phyloP scores from a whole-genome alignment of 2,329 filamentous ascomycete species.

The Pyrenochaeta sp. region DNA sequence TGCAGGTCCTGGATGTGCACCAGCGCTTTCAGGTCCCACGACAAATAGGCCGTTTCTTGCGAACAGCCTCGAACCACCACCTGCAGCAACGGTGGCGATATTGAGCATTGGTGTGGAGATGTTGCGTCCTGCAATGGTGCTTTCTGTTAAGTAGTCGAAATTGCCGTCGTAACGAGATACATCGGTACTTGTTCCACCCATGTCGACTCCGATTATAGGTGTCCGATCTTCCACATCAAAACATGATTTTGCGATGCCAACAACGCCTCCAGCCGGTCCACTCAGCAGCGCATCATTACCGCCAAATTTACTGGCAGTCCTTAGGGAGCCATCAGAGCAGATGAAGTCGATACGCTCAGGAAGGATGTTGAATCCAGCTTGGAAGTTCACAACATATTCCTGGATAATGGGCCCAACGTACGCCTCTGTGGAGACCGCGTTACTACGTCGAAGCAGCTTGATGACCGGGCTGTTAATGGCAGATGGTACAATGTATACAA shows the following conservation, averaged over 20 bases:
- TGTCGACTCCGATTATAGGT: constrained; percentile 90
- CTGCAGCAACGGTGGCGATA: constrained; percentile 90
- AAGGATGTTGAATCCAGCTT: background rate
- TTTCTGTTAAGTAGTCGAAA: constrained; percentile 90
- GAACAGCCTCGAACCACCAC: constrained; percentile 80
- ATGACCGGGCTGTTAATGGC: background rate
- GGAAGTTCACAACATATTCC: background rate
- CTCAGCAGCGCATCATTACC: background rate
- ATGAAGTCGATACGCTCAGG: background rate
- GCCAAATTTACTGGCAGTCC: background rate
- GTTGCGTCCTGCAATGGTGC: constrained; percentile 86
- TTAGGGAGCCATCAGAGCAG: no score
- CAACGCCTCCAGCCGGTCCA: constrained; percentile 80
- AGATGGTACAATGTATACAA: background rate
- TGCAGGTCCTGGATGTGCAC: constrained; percentile 64
- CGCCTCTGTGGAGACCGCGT: background rate
- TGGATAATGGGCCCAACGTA: background rate
- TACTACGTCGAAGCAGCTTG: background rate
- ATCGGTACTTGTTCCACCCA: constrained; percentile 90
- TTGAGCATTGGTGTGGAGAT: constrained; percentile 88
- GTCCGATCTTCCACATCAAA: constrained; percentile 80
- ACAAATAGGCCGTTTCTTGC: constrained; percentile 87
- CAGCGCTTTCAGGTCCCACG: constrained; percentile 84
- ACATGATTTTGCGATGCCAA: constrained; percentile 86
- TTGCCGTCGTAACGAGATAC: constrained; percentile 82